A percentile compares a stretch with the other conserved stretches of the same genome.
These are phyloP conservation scores for Clavispora asparagi DNA, from an alignment of 805 yeast genomes.

Conservation along the genomic window DNA sequence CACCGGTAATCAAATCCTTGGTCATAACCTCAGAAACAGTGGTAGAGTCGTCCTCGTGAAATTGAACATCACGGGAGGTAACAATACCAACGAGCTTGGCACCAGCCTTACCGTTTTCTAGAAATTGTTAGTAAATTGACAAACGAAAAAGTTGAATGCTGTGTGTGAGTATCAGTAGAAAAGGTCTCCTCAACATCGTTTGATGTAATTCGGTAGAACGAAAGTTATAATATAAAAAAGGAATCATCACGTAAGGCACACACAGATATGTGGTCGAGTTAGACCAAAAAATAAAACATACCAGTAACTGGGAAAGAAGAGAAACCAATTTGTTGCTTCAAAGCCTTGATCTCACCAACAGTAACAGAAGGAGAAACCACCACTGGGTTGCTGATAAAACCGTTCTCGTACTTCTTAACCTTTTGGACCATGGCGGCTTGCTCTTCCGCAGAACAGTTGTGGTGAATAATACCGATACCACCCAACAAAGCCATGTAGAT, in stretches of 20 bases:
- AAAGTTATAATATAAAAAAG: constrained; percentile 67
- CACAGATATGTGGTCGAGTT: background rate
- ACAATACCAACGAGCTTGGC: constrained; percentile 92
- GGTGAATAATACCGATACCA: constrained; percentile 98
- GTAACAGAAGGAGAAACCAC: constrained; percentile 73
- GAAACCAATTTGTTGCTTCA: constrained; percentile 76
- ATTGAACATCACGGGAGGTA: constrained; percentile 96
- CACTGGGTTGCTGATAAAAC: constrained; percentile 92
- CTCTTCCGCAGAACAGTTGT: constrained; percentile 93
- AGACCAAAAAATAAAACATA: constrained; percentile 46
- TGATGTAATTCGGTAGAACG: constrained; percentile 99
- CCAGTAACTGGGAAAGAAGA: constrained; percentile 99
- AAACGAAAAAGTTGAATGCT: background rate
- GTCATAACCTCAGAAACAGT: constrained; percentile 83
- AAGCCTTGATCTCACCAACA: constrained; percentile 71
- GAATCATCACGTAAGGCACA: constrained; percentile 47
- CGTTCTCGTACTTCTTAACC: constrained; percentile 96
- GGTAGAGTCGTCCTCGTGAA: constrained; percentile 67
- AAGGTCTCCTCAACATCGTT: constrained; percentile 91
- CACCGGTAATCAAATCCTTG: constrained; percentile 76
- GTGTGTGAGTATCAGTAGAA: constrained; percentile 16
- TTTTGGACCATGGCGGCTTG: constrained; percentile 98
- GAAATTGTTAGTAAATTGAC: constrained; percentile 9
- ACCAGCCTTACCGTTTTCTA: constrained; percentile 80
- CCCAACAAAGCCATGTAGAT: constrained; percentile 97